Percentiles rank a stretch among this genome's conserved stretches.
Evolutionary conservation across 1,139 yeast genomes (phyloP).

Genomic region (Magnusiomyces tetraspermus): DNA sequence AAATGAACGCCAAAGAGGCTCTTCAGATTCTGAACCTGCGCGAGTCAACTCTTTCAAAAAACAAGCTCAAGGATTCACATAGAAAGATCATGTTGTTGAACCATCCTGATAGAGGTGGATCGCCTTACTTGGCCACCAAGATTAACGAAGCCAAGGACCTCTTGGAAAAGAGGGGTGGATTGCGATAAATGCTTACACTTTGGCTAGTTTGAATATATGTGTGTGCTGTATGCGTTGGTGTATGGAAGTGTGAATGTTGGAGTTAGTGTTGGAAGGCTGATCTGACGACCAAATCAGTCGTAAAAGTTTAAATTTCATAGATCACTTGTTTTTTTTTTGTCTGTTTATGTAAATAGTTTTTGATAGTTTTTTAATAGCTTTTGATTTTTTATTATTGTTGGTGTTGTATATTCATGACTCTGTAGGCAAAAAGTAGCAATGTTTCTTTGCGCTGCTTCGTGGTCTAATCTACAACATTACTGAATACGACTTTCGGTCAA

Average conservation of each 20-base stretch:
- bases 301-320: too few relatives aligned
- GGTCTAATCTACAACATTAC: conserved; percentile 84
- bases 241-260: too few relatives aligned
- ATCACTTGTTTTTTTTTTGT: too few relatives aligned
- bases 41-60: conserved; percentile 65
- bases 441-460: conserved; percentile 82
- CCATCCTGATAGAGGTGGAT: conserved; percentile 98
- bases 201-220: too few relatives aligned
- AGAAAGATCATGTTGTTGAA: conserved; percentile 87
- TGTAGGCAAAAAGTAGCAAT: conserved; percentile 84
- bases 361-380: too few relatives aligned
- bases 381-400: not conserved
- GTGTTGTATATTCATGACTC: conserved; percentile 35
- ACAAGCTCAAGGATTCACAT: conserved; percentile 83
- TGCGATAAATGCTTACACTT: too few relatives aligned
- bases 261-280: too few relatives aligned
- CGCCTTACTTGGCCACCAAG: conserved; percentile 90
- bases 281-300: too few relatives aligned
- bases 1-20: conserved; percentile 89
- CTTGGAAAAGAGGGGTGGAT: conserved; percentile 70
- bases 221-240: too few relatives aligned
- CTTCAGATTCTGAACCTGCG: conserved; percentile 75
- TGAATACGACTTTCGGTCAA: conserved; percentile 95
- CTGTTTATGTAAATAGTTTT: not conserved
- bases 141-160: conserved; percentile 95